Conservation (phyloP, 2,329 filamentous ascomycete species). For the Cercospora sojina region DNA sequence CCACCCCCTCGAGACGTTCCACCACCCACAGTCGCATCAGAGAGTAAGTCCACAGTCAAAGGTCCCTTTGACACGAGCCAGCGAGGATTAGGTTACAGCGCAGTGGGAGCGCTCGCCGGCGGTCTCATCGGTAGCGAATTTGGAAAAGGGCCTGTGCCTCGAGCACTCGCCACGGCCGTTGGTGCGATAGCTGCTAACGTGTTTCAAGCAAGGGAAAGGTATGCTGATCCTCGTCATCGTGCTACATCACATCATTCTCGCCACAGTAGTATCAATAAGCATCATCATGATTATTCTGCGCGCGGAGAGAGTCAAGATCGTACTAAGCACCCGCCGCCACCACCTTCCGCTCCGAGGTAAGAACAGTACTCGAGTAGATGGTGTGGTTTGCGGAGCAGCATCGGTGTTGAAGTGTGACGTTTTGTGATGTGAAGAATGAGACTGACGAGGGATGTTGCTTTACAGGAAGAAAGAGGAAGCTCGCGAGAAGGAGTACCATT, state of each 20-base stretch:
- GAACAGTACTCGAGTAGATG: constrained; percentile 22
- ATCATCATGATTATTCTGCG: neutral
- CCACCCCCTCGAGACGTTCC: constrained; percentile 21
- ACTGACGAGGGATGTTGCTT: neutral
- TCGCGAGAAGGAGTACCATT: constrained; percentile 15
- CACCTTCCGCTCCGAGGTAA: constrained; percentile 25
- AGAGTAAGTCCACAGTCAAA: constrained; percentile 32
- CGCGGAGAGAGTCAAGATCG: constrained; percentile 9
- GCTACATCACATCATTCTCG: constrained; percentile 5
- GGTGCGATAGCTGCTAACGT: constrained; percentile 35
- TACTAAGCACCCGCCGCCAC: constrained; percentile 13
- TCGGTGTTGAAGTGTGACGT: neutral
- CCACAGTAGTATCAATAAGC: neutral
- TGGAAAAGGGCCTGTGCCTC: constrained; percentile 30
- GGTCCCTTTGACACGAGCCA: constrained; percentile 33
- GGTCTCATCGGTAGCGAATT: constrained; percentile 33
- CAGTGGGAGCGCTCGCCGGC: constrained; percentile 35
- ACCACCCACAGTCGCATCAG: constrained; percentile 16
- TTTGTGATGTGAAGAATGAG: neutral
- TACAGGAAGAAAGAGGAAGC: constrained; percentile 22
- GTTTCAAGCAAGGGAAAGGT: constrained; percentile 35
- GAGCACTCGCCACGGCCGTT: constrained; percentile 31
- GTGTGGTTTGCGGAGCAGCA: constrained; percentile 8
- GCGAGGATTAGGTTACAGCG: constrained; percentile 30
- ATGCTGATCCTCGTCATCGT: constrained; percentile 13